Conservation (phyloP, 306 rosid genomes). For the Prunus salicina region DNA sequence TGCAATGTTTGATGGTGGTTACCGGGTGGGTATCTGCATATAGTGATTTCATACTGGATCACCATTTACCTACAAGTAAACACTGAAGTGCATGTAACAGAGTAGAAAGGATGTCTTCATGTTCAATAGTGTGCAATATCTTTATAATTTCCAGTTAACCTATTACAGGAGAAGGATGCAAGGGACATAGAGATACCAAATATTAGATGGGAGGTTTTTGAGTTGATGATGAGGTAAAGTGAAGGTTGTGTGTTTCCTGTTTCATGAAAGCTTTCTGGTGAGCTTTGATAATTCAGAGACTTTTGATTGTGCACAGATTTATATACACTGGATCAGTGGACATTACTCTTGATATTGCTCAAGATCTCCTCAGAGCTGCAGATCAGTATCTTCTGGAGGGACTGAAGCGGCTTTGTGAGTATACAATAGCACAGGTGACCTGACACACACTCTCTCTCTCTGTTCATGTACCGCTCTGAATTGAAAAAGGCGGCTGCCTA, state of each 20-base stretch:
- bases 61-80: not conserved
- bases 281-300: conserved; percentile 26
- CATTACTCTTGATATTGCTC: conserved; percentile 79
- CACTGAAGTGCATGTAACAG: not conserved
- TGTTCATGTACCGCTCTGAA: not conserved
- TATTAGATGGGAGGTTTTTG: conserved; percentile 95
- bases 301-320: conserved; percentile 55
- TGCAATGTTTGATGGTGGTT: conserved; percentile 99
- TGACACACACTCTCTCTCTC: not conserved
- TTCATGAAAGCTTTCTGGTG: conserved; percentile 4
- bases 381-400: conserved; percentile 99
- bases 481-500: conserved; percentile 8
- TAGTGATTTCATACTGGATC: not conserved
- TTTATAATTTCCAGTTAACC: conserved; percentile 13
- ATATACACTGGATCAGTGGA: conserved; percentile 95
- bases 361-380: conserved; percentile 97
- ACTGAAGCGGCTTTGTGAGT: conserved; percentile 92
- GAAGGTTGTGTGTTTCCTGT: conserved; percentile 17
- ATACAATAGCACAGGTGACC: conserved; percentile 89
- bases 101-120: not conserved
- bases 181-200: conserved; percentile 98
- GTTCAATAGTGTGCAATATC: conserved; percentile 4
- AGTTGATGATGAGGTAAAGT: conserved; percentile 93
- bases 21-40: conserved; percentile 64
- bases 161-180: conserved; percentile 94